Percentiles rank a stretch among this genome's conserved stretches.
Evolutionary conservation across 495 filamentous ascomycete genomes (phyloP).

Genomic region (Neurospora hispaniola): DNA sequence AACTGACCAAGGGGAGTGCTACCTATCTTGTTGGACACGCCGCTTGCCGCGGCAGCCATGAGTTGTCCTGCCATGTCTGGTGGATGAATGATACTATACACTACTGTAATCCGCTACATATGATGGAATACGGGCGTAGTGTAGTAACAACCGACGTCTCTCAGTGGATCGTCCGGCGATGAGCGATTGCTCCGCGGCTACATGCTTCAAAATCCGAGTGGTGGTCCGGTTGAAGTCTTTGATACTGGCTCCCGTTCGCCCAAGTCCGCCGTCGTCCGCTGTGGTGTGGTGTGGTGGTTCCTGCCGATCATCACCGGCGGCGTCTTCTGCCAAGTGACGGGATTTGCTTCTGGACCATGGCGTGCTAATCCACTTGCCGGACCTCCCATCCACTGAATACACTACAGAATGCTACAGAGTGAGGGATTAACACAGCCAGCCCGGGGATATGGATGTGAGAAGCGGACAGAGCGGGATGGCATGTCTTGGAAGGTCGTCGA

Average conservation of each 20-base stretch:
- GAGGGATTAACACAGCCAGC: not conserved
- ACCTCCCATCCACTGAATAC: not conserved
- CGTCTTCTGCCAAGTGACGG: not conserved
- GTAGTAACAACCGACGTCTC: not conserved
- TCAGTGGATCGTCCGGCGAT: not conserved
- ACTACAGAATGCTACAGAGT: not conserved
- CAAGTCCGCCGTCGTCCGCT: not conserved
- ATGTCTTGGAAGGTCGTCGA: too few species aligned
- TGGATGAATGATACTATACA: not conserved
- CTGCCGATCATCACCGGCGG: not conserved
- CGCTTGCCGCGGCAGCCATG: not conserved
- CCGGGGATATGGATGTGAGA: not conserved
- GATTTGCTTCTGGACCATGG: not conserved
- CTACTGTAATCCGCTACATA: not conserved
- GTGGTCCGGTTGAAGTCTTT: not conserved
- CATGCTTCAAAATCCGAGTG: not conserved
- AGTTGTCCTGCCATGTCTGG: not conserved
- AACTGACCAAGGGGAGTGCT: not conserved
- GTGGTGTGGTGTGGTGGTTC: not conserved
- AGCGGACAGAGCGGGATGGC: too few species aligned
- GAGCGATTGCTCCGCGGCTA: not conserved
- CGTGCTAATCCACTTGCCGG: not conserved
- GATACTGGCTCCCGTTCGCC: not conserved
- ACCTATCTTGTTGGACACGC: not conserved
- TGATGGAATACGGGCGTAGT: not conserved